Conservation (phyloP, 768 basidiomycete species). For the Leccinum ochraceum region DNA sequence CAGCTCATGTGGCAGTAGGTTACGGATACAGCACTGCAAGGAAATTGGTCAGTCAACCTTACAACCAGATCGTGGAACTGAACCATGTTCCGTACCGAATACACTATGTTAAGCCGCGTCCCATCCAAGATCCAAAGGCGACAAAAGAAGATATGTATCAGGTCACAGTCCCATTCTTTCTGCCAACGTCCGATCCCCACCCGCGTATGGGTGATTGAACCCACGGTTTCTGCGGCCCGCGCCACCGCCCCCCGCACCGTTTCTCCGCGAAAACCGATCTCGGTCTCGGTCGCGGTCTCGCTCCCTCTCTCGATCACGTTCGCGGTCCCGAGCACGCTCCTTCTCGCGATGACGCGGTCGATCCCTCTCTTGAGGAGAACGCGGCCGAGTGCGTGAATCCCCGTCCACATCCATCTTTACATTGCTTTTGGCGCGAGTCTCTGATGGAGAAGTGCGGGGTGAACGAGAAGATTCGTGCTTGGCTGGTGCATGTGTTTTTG, state of each 20-base stretch:
- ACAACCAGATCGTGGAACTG: constrained; percentile 18
- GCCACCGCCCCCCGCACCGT: constrained; percentile 52
- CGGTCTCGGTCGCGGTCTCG: constrained; percentile 41
- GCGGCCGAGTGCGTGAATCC: constrained; percentile 44
- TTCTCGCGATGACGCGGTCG: constrained; percentile 40
- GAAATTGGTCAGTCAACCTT: constrained; percentile 32
- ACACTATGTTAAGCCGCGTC: constrained; percentile 33
- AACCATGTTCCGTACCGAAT: constrained; percentile 36
- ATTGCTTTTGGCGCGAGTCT: constrained; percentile 29
- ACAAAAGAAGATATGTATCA: constrained; percentile 16
- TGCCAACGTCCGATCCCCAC: constrained; percentile 78
- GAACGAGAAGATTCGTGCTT: constrained; percentile 34
- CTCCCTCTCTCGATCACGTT: constrained; percentile 37
- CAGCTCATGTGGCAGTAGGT: constrained; percentile 19
- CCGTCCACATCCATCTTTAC: constrained; percentile 61
- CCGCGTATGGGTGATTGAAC: constrained; percentile 36
- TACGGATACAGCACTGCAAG: constrained; percentile 38
- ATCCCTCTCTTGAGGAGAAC: constrained; percentile 44
- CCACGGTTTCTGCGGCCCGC: constrained; percentile 55
- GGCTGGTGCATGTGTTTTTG: constrained; percentile 20
- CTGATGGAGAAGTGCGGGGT: constrained; percentile 30
- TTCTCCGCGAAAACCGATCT: constrained; percentile 41
- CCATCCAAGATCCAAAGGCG: constrained; percentile 22
- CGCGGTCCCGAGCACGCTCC: constrained; percentile 38
- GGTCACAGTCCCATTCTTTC: constrained; percentile 79